Percentiles rank a stretch among this genome's conserved stretches.
phyloP scores from a whole-genome alignment of 1,139 yeast species.

The Kodamaea sp. region DNA sequence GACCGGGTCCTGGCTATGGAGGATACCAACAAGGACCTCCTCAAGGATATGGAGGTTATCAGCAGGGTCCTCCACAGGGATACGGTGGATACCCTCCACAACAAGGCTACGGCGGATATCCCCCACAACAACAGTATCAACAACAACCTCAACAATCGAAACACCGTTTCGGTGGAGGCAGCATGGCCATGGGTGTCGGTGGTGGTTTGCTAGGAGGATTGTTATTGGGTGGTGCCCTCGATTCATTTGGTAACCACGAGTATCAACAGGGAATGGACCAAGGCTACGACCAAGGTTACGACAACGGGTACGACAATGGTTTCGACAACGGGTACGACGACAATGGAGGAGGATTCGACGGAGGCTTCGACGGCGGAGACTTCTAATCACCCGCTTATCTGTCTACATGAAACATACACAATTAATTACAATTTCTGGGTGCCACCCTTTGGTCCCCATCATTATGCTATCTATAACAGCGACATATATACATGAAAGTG shows the following conservation, averaged over 20 bases:
- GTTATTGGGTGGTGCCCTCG: constrained; percentile 37
- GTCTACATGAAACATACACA: too few species aligned
- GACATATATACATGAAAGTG: too few species aligned
- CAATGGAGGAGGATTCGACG: constrained; percentile 2
- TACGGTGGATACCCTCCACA: constrained; percentile 23
- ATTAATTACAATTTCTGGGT: too few species aligned
- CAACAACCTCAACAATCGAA: constrained; percentile 25
- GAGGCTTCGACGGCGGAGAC: constrained; percentile 22
- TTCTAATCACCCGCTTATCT: constrained; percentile 14
- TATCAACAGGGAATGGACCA: constrained; percentile 31
- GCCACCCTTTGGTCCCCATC: too few species aligned
- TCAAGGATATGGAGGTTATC: constrained; percentile 20
- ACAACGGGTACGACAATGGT: constrained; percentile 17
- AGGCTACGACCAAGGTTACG: constrained; percentile 34
- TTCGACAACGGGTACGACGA: constrained; percentile 20
- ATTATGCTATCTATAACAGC: too few species aligned
- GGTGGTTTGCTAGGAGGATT: constrained; percentile 81
- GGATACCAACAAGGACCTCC: constrained; percentile 23
- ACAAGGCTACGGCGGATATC: constrained; percentile 22
- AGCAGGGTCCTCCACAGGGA: constrained; percentile 16
- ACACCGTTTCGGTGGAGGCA: constrained; percentile 41
- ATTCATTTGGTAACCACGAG: constrained; percentile 24
- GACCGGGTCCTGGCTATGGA: constrained; percentile 19
- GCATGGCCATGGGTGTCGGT: constrained; percentile 72
- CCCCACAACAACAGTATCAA: constrained; percentile 20